phyloP scores from a whole-genome alignment of 441 rosid genomes.

The Adansonia rubrostipa region DNA sequence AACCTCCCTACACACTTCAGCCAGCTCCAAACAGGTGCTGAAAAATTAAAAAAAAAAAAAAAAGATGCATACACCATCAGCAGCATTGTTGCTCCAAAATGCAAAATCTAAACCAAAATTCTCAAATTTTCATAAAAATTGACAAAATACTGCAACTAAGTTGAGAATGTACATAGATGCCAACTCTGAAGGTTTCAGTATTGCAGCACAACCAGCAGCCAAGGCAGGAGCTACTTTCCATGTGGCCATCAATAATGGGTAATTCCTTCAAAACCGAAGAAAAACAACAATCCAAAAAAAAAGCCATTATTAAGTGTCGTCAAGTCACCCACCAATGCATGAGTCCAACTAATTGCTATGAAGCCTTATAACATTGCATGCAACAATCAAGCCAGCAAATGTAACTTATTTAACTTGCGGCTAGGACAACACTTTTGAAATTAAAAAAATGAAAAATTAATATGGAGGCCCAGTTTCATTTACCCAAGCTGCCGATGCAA shows the following conservation, averaged over 20 bases:
- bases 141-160: conserved; percentile 27
- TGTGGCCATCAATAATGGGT: conserved; percentile 88
- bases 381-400: too few relatives aligned
- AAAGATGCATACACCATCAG: too few relatives aligned
- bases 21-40: conserved; percentile 99
- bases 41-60: conserved; percentile 26
- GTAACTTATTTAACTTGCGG: too few relatives aligned
- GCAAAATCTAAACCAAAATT: neutral
- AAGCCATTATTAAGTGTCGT: too few relatives aligned
- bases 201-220: conserved; percentile 97
- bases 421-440: too few relatives aligned
- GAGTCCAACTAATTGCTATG: too few relatives aligned
- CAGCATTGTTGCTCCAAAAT: neutral
- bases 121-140: conserved; percentile 5
- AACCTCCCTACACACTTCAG: conserved; percentile 82
- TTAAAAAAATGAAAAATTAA: too few relatives aligned
- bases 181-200: conserved; percentile 92
- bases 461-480: too few relatives aligned
- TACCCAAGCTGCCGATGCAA: too few relatives aligned
- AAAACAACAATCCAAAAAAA: neutral
- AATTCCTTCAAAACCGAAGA: conserved; percentile 69
- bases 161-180: conserved; percentile 69
- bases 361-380: too few relatives aligned
- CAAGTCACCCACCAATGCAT: too few relatives aligned
- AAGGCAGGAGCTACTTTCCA: conserved; percentile 99